Base-by-base conservation (phyloP, 352 stramenopile genomes). In the Phytophthora chlamydospora region DNA sequence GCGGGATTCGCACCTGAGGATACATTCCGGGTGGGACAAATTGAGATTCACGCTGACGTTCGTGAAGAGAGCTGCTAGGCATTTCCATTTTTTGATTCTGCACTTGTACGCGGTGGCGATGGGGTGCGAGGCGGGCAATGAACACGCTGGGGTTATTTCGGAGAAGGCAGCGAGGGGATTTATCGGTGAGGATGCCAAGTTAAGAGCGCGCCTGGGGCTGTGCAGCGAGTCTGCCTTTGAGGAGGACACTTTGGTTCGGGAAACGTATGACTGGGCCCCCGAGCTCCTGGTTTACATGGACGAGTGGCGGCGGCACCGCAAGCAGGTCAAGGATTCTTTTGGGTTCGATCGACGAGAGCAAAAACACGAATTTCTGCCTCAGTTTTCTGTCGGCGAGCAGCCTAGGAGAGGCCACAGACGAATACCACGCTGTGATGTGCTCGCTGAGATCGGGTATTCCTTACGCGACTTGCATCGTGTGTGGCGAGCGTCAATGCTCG, bases 41-140 rank as follows among this genome's bases (percentile, higher is more conserved):
- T 60, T 81, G 29, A 14, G 56, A 31, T 8, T 43, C 0, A 74
- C 77, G 29, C 46, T 82, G 14, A 27, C 49, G 0, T 67, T 67
- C 35, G 58, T 65, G 13, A 63, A 51, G 14, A 53, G 53, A 56
- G 44, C 70, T 10, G 63, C 71, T 17, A 45, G 66, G 27, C 74
- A 83, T 24, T 81, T 85, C 34, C 74, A 85, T 46, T 67, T 62
- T 36, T 63, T 80, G 31, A 50, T 85, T 44, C 62, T 83, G 29
- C 61, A 76, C 50, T 48, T 85, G 40, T 83, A 85, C 51, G 55
- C 73, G 6, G 56, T 81, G 10, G 69, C 71, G 6, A 82, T 85
- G 74, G 55, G 44, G 0, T 66, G 76, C 46, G 71, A 58, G 12
- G 45, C 27, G 3, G 17, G 50, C 11, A 51, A 69, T 38, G 54